A percentile compares a stretch with the other conserved stretches of the same genome.
phyloP scores from a whole-genome alignment of 148 eudicot genomes.

The Camellia lanceoleosa region DNA sequence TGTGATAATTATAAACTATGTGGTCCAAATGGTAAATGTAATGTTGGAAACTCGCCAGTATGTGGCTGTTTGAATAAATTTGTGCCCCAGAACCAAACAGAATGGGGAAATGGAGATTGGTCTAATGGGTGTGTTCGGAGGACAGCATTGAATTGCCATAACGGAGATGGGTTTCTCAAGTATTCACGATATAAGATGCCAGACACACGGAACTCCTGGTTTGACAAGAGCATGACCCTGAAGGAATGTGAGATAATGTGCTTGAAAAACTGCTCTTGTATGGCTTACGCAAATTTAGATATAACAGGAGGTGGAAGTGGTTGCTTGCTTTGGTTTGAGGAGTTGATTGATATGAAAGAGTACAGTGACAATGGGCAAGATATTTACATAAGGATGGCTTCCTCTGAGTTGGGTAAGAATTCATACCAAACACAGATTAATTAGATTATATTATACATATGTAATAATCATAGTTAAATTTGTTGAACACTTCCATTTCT shows the following conservation, averaged over 20 bases:
- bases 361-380: slow-evolving; percentile 21
- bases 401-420: slow-evolving; percentile 31
- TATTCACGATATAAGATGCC: not conserved
- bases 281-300: not conserved
- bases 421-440: no score
- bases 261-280: not conserved
- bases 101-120: slow-evolving; percentile 23
- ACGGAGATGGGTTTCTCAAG: slow-evolving; percentile 9
- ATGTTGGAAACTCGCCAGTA: slow-evolving; percentile 1
- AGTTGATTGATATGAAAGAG: slow-evolving; percentile 19
- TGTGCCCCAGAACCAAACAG: slow-evolving; percentile 9
- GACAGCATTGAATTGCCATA: slow-evolving; percentile 2
- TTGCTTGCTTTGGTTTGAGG: slow-evolving; percentile 27
- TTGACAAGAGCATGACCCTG: not conserved
- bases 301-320: not conserved
- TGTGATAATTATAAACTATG: not conserved
- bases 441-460: not conserved
- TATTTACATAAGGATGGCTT: slow-evolving; percentile 23
- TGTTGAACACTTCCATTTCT: no score
- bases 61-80: slow-evolving; percentile 28
- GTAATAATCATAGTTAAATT: no score
- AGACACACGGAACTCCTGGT: not conserved
- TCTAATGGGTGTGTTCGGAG: slow-evolving; percentile 26
- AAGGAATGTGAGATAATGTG: not conserved
- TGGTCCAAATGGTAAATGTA: slow-evolving; percentile 18